Evolutionary conservation across 2,329 filamentous ascomycete species (phyloP).

Genomic region (Aureobasidium lini): DNA sequence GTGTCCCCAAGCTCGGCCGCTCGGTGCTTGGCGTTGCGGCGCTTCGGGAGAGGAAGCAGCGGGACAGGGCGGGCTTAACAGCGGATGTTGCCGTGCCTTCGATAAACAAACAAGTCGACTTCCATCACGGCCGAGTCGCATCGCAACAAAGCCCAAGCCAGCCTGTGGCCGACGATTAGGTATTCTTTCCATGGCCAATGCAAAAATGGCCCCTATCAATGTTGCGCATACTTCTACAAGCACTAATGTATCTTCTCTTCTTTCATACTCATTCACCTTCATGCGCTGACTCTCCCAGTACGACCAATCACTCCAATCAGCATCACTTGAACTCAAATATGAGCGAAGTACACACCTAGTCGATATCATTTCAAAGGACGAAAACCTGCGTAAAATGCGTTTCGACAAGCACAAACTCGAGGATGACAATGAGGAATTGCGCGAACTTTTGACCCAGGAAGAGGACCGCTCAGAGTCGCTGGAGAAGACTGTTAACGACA

Average conservation of each 20-base stretch:
- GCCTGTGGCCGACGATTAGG: neutral
- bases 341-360: slow-evolving; percentile 57
- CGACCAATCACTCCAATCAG: slow-evolving; percentile 45
- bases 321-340: slow-evolving; percentile 61
- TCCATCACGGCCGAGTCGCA: neutral
- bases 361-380: slow-evolving; percentile 63
- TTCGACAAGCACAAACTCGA: slow-evolving; percentile 64
- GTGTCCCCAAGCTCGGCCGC: slow-evolving; percentile 5
- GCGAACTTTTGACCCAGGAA: slow-evolving; percentile 53
- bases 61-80: neutral
- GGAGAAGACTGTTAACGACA: slow-evolving; percentile 42
- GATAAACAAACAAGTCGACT: neutral
- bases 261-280: slow-evolving; percentile 42
- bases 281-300: slow-evolving; percentile 32
- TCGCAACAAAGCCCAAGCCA: slow-evolving; percentile 3
- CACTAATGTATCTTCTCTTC: slow-evolving; percentile 17
- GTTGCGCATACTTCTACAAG: slow-evolving; percentile 12
- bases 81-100: slow-evolving; percentile 9
- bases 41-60: neutral
- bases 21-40: neutral
- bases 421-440: slow-evolving; percentile 64
- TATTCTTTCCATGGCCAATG: slow-evolving; percentile 8
- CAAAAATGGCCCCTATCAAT: slow-evolving; percentile 10
- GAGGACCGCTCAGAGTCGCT: slow-evolving; percentile 54
- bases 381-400: slow-evolving; percentile 62